phyloP scores from a whole-genome alignment of 305 asterid genomes.

The Ilex paraguariensis region DNA sequence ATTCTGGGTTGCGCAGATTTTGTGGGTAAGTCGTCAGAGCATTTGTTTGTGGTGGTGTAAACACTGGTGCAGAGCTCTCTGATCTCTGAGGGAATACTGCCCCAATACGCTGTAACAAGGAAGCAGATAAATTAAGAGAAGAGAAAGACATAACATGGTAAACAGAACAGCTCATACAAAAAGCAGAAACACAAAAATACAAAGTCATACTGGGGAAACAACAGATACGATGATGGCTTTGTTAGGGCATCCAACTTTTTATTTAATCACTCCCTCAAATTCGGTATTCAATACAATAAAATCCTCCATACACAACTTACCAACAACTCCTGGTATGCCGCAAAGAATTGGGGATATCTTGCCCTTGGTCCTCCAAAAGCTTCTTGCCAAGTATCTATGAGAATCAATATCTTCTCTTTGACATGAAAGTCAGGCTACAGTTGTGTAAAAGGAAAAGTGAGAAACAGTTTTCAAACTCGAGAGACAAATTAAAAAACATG shows the following conservation, averaged over 20 bases:
- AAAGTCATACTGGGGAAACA: not conserved
- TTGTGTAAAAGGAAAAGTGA: conserved; percentile 19
- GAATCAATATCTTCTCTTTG: conserved; percentile 90
- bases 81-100: conserved; percentile 6
- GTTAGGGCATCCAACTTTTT: not conserved
- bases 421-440: conserved; percentile 96
- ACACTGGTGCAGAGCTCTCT: not conserved
- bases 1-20: not conserved
- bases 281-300: not conserved
- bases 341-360: conserved; percentile 85
- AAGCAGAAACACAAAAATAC: not conserved
- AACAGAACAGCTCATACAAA: not conserved
- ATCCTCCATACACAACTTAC: conserved; percentile 24
- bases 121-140: not conserved
- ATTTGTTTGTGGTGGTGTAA: conserved; percentile 1
- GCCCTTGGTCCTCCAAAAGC: conserved; percentile 98
- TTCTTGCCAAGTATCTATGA: conserved; percentile 99
- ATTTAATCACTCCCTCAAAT: too few species aligned
- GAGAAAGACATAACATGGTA: too few species aligned
- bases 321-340: conserved; percentile 92
- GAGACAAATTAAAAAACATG: not conserved
- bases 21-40: not conserved
- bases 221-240: too few species aligned
- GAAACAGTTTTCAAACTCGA: not conserved
- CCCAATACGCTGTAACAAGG: not conserved